These are phyloP conservation scores for Scutellaria barbata DNA, from an alignment of 257 asterid genomes.

Conservation along the genomic window DNA sequence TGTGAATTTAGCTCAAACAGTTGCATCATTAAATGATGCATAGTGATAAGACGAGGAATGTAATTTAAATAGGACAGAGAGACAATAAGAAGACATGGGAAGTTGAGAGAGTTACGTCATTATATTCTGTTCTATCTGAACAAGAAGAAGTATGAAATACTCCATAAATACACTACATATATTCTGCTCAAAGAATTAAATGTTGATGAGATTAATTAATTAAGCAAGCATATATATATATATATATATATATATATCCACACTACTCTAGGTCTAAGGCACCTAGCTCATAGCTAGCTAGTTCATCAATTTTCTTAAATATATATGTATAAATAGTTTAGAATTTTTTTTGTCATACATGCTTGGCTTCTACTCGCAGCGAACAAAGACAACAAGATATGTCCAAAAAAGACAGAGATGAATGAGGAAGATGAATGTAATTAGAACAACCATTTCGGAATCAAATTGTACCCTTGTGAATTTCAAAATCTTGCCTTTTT, in stretches of 20 bases:
- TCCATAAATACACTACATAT: too few relatives aligned
- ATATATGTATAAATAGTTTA: conserved; percentile 8
- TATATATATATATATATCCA: not conserved
- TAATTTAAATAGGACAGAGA: conserved; percentile 37
- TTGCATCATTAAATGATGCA: conserved; percentile 23
- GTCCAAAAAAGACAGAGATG: conserved; percentile 46
- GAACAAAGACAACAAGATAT: conserved; percentile 49
- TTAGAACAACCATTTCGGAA: conserved; percentile 43
- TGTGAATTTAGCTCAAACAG: conserved; percentile 9
- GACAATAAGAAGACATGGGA: conserved; percentile 43
- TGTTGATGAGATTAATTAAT: conserved; percentile 13
- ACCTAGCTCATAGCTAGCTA: not conserved
- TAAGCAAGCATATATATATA: not conserved
- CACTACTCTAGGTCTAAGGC: too few relatives aligned
- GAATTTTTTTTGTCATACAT: conserved; percentile 45
- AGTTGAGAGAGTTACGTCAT: conserved; percentile 35
- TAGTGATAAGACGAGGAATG: conserved; percentile 23
- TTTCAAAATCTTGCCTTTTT: conserved; percentile 26
- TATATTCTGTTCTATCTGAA: conserved; percentile 36
- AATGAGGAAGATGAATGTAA: conserved; percentile 36
- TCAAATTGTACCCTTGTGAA: conserved; percentile 37
- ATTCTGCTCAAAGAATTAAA: too few relatives aligned
- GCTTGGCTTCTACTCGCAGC: conserved; percentile 45
- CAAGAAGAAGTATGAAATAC: conserved; percentile 32
- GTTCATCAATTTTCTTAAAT: not conserved